Percentiles rank a stretch among this genome's conserved stretches.
phyloP scores from a whole-genome alignment of 768 basidiomycete genomes.

The Megacollybia marginata region DNA sequence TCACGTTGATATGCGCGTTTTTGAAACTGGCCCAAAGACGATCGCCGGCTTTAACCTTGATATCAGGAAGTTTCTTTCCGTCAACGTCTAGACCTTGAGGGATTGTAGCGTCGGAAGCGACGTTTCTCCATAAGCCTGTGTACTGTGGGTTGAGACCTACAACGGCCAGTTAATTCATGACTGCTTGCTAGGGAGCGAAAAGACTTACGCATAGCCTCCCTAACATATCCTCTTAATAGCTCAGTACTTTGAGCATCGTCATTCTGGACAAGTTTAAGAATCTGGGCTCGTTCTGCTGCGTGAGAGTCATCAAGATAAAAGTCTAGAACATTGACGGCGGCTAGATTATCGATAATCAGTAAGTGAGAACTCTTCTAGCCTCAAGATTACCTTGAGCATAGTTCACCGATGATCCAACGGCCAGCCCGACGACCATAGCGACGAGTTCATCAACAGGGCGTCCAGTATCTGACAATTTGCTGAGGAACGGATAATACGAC shows the following conservation, averaged over 20 bases:
- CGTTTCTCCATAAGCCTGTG: conserved; percentile 32
- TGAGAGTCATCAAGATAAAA: conserved; percentile 42
- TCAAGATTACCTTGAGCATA: conserved; percentile 31
- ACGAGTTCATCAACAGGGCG: conserved; percentile 33
- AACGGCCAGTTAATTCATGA: too few relatives aligned
- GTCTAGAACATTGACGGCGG: conserved; percentile 38
- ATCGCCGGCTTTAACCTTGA: conserved; percentile 33
- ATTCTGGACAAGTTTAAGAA: conserved; percentile 26
- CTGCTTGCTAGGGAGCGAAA: too few relatives aligned
- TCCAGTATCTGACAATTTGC: conserved; percentile 25
- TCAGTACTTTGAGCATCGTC: conserved; percentile 24
- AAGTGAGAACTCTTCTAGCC: neutral
- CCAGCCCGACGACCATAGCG: conserved; percentile 37
- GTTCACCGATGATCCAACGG: conserved; percentile 39
- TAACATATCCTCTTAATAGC: conserved; percentile 38
- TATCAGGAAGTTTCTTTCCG: conserved; percentile 21
- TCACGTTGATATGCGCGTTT: conserved; percentile 37
- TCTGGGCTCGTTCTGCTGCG: conserved; percentile 29
- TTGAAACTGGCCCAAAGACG: conserved; percentile 31
- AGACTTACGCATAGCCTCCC: conserved; percentile 46
- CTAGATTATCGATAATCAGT: conserved; percentile 10
- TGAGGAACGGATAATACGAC: conserved; percentile 18
- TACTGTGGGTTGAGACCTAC: conserved; percentile 38
- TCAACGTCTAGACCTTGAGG: conserved; percentile 29
- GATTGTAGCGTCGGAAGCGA: conserved; percentile 24